Conservation (phyloP, 1,284 basidiomycete species). For the Apiotrichum brassicae region DNA sequence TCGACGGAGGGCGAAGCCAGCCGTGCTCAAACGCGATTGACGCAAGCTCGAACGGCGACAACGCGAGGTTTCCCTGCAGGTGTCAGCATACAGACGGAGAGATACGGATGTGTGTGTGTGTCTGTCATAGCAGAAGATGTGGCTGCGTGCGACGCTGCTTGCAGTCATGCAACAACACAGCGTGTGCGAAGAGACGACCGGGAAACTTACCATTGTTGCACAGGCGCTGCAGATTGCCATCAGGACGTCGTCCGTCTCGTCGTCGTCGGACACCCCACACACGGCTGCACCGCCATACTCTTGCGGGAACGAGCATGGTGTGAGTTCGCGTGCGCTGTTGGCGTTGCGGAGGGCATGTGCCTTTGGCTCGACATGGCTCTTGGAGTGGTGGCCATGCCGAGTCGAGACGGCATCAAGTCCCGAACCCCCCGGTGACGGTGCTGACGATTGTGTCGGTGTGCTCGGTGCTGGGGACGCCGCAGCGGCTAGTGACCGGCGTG, state of each 20-base stretch:
- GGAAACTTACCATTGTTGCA: slow-evolving; percentile 31
- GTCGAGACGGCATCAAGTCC: neutral
- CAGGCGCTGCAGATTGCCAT: slow-evolving; percentile 42
- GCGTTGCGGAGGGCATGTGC: slow-evolving; percentile 36
- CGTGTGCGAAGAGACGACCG: too few relatives aligned
- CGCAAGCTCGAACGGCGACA: slow-evolving; percentile 41
- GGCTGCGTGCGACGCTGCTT: too few relatives aligned
- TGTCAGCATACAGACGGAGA: neutral
- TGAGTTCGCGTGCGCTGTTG: slow-evolving; percentile 26
- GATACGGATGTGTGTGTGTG: too few relatives aligned
- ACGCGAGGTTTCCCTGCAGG: slow-evolving; percentile 40
- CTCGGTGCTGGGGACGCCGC: slow-evolving; percentile 1
- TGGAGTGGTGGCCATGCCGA: neutral
- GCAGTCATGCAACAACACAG: too few relatives aligned
- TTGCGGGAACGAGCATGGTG: slow-evolving; percentile 34
- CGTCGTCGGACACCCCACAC: slow-evolving; percentile 36
- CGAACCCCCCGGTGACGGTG: neutral
- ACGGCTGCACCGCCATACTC: slow-evolving; percentile 35
- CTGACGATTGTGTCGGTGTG: slow-evolving; percentile 1
- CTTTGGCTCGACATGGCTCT: slow-evolving; percentile 27
- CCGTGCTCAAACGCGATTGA: slow-evolving; percentile 34
- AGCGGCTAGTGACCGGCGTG: slow-evolving; percentile 1
- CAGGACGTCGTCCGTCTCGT: slow-evolving; percentile 40
- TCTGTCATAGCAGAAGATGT: too few relatives aligned
- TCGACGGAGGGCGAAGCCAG: slow-evolving; percentile 42